These are phyloP conservation scores for Cladosporium sp. DNA, from an alignment of 2,329 filamentous ascomycete genomes.

Conservation along the genomic window DNA sequence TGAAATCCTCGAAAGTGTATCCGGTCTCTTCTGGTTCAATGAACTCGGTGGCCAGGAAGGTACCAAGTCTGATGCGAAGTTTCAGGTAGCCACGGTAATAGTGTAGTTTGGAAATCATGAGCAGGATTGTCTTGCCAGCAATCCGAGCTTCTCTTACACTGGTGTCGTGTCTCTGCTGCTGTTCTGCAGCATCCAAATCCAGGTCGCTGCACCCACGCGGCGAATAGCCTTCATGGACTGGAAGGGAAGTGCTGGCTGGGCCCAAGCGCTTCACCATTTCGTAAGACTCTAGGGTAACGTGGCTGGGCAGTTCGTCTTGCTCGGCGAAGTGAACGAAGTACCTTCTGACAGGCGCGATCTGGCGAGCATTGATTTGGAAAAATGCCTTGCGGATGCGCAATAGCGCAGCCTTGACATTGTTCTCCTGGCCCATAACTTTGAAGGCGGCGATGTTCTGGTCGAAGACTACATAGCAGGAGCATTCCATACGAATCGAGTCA, in stretches of 20 bases:
- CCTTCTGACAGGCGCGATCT: constrained; percentile 20
- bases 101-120: constrained; percentile 27
- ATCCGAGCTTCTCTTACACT: not conserved
- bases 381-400: constrained; percentile 34
- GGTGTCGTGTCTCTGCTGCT: not conserved
- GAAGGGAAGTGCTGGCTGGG: not conserved
- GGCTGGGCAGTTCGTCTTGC: not conserved
- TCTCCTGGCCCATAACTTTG: constrained; percentile 27
- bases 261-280: not conserved
- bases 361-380: constrained; percentile 34
- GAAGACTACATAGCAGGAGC: constrained; percentile 40
- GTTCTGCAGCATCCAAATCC: not conserved
- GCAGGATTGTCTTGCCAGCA: constrained; percentile 18
- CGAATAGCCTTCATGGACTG: not conserved
- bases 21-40: constrained; percentile 17
- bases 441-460: constrained; percentile 27
- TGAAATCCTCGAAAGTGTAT: constrained; percentile 30
- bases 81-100: constrained; percentile 32
- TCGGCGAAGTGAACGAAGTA: constrained; percentile 27
- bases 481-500: constrained; percentile 41
- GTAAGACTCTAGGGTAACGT: not conserved
- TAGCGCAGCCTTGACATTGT: constrained; percentile 29
- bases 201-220: not conserved
- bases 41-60: constrained; percentile 27
- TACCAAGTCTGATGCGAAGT: constrained; percentile 35